Evolutionary conservation across 2,329 filamentous ascomycete species (phyloP), one percentile per base, ranked within the genome.

Genomic region (Trichoderma afroharzianum): DNA sequence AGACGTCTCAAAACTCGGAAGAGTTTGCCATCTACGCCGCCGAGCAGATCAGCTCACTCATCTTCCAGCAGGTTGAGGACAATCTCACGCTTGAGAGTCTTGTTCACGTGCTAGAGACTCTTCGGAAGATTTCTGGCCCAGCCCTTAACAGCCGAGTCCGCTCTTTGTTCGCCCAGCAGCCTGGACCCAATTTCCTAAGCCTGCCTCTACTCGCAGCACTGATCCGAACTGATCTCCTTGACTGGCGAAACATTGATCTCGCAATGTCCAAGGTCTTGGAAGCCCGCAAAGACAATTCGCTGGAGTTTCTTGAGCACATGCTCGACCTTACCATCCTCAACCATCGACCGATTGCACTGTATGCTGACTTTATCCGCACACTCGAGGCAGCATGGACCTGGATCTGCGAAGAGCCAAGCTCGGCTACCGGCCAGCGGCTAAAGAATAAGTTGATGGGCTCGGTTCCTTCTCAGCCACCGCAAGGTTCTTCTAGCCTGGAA

Each of bases 331-430:
- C 95, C 0, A 83, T 98, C 9, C 87, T 97, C 63, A 93, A 89
- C 75, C 93, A 94, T 62, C 89, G 91, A 58, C 93, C 94, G 0
- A 88, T 92, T 50, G 92, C 92, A 1, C 84, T 98, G 62, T 92
- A 94, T 76, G 91, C 94, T 2, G 94, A 98, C 81, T 97, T 98
- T 77, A 91, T 93, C 7, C 88, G 90, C 73, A 97, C 93, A 71
- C 86, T 97, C 69, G 91, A 95, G 74, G 92, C 90, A 61, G 90
- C 96, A 53, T 95, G 92, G 83, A 84, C 88, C 61, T 97, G 94
- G 94, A 88, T 97, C 39, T 84, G 85, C 7, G 92, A 95, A 74
- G 91, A 97, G 18, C 87, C 92, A 1, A 85, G 85, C 53, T 85
- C 93, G 3, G 78, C 83, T 26, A 83, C 88, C 26, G 93, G 90